Percentiles rank a stretch among this genome's conserved stretches.
Evolutionary conservation across 2,329 filamentous ascomycete genomes (phyloP).

Genomic region (Triangularia setosa): DNA sequence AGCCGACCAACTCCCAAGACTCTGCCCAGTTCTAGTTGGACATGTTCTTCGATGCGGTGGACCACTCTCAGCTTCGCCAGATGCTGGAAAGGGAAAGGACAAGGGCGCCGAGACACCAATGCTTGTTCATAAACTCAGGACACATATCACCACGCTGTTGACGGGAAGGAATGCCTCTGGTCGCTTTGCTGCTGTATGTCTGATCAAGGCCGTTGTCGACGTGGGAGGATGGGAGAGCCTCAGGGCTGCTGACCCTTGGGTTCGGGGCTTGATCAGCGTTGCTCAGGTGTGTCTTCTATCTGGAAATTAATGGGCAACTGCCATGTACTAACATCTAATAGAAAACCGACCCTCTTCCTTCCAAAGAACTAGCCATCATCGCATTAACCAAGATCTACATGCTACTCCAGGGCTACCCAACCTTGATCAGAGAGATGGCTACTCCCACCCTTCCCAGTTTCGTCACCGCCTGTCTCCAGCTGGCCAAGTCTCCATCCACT

Average conservation of each 20-base stretch:
- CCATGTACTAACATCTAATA: constrained; percentile 34
- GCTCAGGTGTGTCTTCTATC: constrained; percentile 54
- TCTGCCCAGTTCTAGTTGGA: constrained; percentile 65
- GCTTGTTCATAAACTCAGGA: constrained; percentile 79
- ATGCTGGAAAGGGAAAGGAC: constrained; percentile 53
- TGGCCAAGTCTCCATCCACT: constrained; percentile 48
- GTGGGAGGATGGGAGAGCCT: constrained; percentile 81
- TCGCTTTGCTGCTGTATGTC: constrained; percentile 70
- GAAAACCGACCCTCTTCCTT: constrained; percentile 72
- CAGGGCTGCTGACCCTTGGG: constrained; percentile 69
- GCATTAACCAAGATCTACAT: constrained; percentile 79
- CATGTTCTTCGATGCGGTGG: constrained; percentile 55
- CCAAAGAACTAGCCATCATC: constrained; percentile 73
- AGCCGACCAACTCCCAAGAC: constrained; percentile 66
- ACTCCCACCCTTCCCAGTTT: constrained; percentile 76
- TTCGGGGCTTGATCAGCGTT: constrained; percentile 69
- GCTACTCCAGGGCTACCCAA: constrained; percentile 76
- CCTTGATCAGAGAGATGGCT: constrained; percentile 79
- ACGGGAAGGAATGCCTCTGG: constrained; percentile 72
- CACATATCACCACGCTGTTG: constrained; percentile 70
- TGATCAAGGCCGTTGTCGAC: constrained; percentile 79
- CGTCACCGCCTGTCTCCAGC: constrained; percentile 66
- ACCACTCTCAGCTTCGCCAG: constrained; percentile 60
- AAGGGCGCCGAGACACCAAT: constrained; percentile 60
- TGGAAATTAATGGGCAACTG: not conserved